Base-by-base conservation (phyloP, 176 grass and related monocot species). In the Musa troglodytarum region DNA sequence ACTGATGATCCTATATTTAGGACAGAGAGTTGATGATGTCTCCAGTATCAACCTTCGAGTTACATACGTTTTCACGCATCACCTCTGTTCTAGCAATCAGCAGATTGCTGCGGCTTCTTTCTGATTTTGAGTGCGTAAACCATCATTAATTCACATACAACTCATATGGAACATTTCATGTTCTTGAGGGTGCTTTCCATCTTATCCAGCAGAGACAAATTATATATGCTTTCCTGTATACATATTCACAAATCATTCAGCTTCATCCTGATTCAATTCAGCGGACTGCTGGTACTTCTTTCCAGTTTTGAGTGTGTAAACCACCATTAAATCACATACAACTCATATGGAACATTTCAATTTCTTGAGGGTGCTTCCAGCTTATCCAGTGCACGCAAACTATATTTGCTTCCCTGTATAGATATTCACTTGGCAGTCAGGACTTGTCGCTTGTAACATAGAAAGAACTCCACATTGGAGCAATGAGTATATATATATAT, bases 261-360 rank as follows among this genome's bases (percentile, higher is more conserved):
- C 80, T 80, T 58, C 74, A 68, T 85, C 79, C 82, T 96, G 88
- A 59, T 81, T 81, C 79, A 87, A 29, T 67, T 77, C 77, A 17
- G 71, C 26, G 34, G 82, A 79, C 15, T 92, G 78, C 68, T 85
- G 92, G 79, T 83, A 81, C 7, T 77, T 96, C 80, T 92, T 91
- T 49, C 92, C 78, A 0, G 85, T 79, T 77, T 96, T 92, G 55
- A 96, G 84, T 71, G 6, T 43, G 34, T 6, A 6, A 43, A 43
- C 92, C 92, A 58, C 92, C 86, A 67, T 89, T 86, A 87, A 96
- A 43, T 73, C 74, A 89, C 67, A 81, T 96, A 77, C 66, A 87
- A 25, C 77, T 87, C 82, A 92, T 89, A 43, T 85, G 50, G 79
- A 51, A 54, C 86, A 85, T 50, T 16, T 79, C 92, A 96, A 92